These are phyloP conservation scores for Trichodelitschia bisporula DNA, from an alignment of 495 filamentous ascomycete genomes.

Conservation along the genomic window DNA sequence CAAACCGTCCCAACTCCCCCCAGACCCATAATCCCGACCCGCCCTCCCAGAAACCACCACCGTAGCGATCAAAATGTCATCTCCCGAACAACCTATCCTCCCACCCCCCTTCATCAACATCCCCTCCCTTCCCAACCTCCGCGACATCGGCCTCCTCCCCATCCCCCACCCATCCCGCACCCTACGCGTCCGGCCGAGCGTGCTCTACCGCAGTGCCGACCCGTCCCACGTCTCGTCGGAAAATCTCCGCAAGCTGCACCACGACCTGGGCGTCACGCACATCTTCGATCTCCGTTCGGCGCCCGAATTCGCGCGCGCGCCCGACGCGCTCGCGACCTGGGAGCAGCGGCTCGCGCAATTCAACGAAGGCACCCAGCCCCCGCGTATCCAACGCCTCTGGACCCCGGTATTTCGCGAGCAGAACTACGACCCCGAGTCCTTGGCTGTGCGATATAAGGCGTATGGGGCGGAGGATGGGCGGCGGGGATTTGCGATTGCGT, in stretches of 20 bases:
- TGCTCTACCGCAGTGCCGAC: slow-evolving; percentile 16
- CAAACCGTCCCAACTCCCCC: background rate
- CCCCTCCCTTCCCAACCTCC: slow-evolving; percentile 15
- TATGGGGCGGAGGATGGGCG: slow-evolving; percentile 10
- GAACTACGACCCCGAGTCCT: slow-evolving; percentile 17
- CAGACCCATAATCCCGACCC: background rate
- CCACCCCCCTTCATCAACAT: slow-evolving; percentile 15
- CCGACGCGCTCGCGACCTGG: slow-evolving; percentile 1
- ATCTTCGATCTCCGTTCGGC: slow-evolving; percentile 15
- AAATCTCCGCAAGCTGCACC: slow-evolving; percentile 9
- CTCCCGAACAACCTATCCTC: slow-evolving; percentile 3
- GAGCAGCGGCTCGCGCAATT: slow-evolving; percentile 5
- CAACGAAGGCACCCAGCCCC: slow-evolving; percentile 9
- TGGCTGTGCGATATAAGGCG: slow-evolving; percentile 16
- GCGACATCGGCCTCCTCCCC: slow-evolving; percentile 10
- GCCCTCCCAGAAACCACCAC: background rate
- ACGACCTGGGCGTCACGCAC: slow-evolving; percentile 9
- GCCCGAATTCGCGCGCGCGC: slow-evolving; percentile 8
- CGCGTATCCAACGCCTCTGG: slow-evolving; percentile 12
- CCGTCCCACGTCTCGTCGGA: slow-evolving; percentile 8
- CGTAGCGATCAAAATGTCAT: slow-evolving; percentile 1
- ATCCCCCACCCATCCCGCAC: slow-evolving; percentile 2
- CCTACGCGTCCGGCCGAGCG: slow-evolving; percentile 6
- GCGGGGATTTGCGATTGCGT: slow-evolving; percentile 15
- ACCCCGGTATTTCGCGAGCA: slow-evolving; percentile 15